Evolutionary conservation across 2,329 filamentous ascomycete genomes (phyloP).

Genomic region (Stemphylium beticola): DNA sequence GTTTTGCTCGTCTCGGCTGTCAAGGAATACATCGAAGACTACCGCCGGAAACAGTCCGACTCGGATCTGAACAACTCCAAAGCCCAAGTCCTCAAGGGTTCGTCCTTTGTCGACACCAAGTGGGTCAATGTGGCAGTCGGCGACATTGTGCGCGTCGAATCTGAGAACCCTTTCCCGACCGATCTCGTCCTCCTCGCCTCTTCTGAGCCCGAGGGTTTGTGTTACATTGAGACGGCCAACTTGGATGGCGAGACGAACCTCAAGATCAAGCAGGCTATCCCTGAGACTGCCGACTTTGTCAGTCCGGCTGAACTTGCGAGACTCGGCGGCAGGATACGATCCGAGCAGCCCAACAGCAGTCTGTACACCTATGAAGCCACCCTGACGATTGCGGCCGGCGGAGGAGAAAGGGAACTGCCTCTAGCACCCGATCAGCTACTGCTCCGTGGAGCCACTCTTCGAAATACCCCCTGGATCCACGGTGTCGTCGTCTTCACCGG

Average conservation of each 20-base stretch:
- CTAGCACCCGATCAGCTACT: slow-evolving; percentile 91
- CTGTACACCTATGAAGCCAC: slow-evolving; percentile 98
- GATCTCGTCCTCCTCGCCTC: slow-evolving; percentile 91
- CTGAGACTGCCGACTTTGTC: slow-evolving; percentile 87
- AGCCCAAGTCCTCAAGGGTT: slow-evolving; percentile 81
- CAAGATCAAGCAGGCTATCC: slow-evolving; percentile 97
- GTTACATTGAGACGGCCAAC: slow-evolving; percentile 98
- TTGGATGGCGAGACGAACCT: slow-evolving; percentile 97
- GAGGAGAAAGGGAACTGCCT: slow-evolving; percentile 90
- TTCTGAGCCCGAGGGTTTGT: slow-evolving; percentile 95
- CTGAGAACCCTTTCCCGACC: slow-evolving; percentile 92
- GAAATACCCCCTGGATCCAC: slow-evolving; percentile 97
- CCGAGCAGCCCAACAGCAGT: slow-evolving; percentile 97
- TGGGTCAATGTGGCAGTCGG: slow-evolving; percentile 95
- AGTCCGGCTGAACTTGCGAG: slow-evolving; percentile 85
- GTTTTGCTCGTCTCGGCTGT: slow-evolving; percentile 93
- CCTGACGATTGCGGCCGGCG: slow-evolving; percentile 85
- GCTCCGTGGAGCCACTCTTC: slow-evolving; percentile 87
- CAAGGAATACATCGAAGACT: slow-evolving; percentile 94
- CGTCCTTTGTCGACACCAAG: slow-evolving; percentile 81
- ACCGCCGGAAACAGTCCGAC: slow-evolving; percentile 85
- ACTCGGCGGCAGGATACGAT: slow-evolving; percentile 83
- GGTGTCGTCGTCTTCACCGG: slow-evolving; percentile 96
- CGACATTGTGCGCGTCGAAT: slow-evolving; percentile 90
- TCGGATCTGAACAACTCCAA: slow-evolving; percentile 86